phyloP scores from a whole-genome alignment of 805 yeast species.

The Wickerhamomyces silvicola region DNA sequence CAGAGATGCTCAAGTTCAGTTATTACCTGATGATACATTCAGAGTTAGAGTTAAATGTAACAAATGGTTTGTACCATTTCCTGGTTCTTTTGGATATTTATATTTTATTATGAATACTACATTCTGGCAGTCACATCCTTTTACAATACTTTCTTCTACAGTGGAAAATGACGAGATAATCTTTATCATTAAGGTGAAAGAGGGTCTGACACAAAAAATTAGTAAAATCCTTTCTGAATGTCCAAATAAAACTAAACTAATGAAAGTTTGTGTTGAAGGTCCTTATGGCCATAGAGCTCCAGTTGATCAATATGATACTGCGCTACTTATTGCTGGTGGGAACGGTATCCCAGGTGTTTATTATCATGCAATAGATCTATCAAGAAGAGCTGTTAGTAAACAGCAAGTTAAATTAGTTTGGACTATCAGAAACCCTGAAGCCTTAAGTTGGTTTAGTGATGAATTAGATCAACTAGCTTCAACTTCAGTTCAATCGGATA shows the following conservation, averaged over 20 bases:
- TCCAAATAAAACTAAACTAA: constrained; percentile 21
- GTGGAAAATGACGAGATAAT: constrained; percentile 30
- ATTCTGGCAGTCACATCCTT: constrained; percentile 69
- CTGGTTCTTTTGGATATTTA: constrained; percentile 51
- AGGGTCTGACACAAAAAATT: constrained; percentile 44
- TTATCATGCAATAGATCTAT: constrained; percentile 30
- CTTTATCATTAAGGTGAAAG: constrained; percentile 40
- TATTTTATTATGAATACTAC: constrained; percentile 42
- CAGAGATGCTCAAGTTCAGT: constrained; percentile 15
- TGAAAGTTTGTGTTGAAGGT: constrained; percentile 47
- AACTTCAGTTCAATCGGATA: constrained; percentile 23
- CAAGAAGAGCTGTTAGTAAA: constrained; percentile 19
- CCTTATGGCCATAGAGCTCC: constrained; percentile 49
- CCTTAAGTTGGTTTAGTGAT: constrained; percentile 41
- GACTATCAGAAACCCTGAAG: constrained; percentile 49
- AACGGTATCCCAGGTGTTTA: constrained; percentile 49
- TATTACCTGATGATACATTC: constrained; percentile 37
- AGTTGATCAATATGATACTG: constrained; percentile 30
- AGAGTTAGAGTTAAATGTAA: constrained; percentile 39
- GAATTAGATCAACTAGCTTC: constrained; percentile 31
- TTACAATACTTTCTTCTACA: constrained; percentile 42
- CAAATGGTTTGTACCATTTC: constrained; percentile 36
- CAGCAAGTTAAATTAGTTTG: constrained; percentile 47
- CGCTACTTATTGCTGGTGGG: constrained; percentile 43
- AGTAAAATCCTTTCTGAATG: constrained; percentile 25